These are phyloP conservation scores for Bocquillonia castaneifolia DNA, from an alignment of 441 rosid genomes.

Conservation along the genomic window DNA sequence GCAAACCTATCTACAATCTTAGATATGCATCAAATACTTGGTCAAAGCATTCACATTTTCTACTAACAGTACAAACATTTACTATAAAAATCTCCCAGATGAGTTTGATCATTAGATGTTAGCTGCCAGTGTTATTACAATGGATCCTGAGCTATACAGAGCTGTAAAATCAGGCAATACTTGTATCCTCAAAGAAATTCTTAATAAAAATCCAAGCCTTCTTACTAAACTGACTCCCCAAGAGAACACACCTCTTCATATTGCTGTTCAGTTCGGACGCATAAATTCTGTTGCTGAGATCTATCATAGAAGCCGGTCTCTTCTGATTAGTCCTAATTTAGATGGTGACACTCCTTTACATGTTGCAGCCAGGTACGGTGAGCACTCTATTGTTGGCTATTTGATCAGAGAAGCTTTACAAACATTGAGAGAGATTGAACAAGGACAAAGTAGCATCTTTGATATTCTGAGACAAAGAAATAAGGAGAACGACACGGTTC, in stretches of 20 bases:
- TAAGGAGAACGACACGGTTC: neutral
- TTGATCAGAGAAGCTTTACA: neutral
- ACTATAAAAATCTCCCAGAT: no score
- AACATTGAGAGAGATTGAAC: neutral
- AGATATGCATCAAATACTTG: no score
- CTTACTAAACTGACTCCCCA: constrained; percentile 6
- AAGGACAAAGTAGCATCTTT: neutral
- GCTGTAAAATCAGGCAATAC: neutral
- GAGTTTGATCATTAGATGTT: no score
- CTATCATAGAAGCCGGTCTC: neutral
- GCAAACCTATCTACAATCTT: no score
- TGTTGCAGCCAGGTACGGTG: constrained; percentile 17
- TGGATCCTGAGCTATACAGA: constrained; percentile 10
- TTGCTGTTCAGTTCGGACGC: constrained; percentile 16
- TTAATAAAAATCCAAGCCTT: neutral
- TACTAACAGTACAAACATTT: no score
- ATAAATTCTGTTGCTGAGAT: neutral
- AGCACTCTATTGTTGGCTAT: neutral
- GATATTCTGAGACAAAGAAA: constrained; percentile 9
- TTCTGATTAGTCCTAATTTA: constrained; percentile 9
- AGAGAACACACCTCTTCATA: constrained; percentile 24
- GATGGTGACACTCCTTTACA: constrained; percentile 21
- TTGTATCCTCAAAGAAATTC: constrained; percentile 3
- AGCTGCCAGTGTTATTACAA: no score
- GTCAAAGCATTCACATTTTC: no score